A percentile compares a stretch with the other conserved stretches of the same genome.
Evolutionary conservation across 1,139 yeast genomes (phyloP).

Genomic region (Candida tetrigidarum): DNA sequence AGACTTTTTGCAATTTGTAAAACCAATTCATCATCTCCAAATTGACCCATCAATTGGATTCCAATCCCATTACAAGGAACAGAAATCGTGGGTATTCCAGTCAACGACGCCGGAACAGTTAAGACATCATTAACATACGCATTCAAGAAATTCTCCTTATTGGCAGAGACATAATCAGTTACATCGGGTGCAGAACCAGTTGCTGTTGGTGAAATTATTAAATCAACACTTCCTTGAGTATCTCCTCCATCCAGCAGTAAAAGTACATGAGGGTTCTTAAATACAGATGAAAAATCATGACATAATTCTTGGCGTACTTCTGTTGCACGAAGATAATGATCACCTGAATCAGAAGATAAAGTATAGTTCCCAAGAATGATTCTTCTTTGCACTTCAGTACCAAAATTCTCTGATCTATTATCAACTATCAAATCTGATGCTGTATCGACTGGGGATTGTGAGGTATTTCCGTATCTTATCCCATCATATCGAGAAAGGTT

Average conservation of each 20-base stretch:
- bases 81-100: constrained; percentile 86
- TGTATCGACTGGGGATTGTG: constrained; percentile 33
- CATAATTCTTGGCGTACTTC: constrained; percentile 62
- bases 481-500: constrained; percentile 93
- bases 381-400: constrained; percentile 81
- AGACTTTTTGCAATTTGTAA: constrained; percentile 38
- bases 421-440: constrained; percentile 41
- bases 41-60: constrained; percentile 84
- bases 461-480: constrained; percentile 67
- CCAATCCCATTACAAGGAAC: constrained; percentile 65
- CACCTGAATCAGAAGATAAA: constrained; percentile 75
- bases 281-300: constrained; percentile 66
- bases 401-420: constrained; percentile 72
- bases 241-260: constrained; percentile 15
- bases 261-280: constrained; percentile 55
- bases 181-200: constrained; percentile 61
- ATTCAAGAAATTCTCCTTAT: constrained; percentile 53
- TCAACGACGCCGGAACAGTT: constrained; percentile 89
- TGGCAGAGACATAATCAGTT: constrained; percentile 37
- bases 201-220: constrained; percentile 76
- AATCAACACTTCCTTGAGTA: constrained; percentile 60
- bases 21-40: constrained; percentile 74
- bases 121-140: constrained; percentile 81
- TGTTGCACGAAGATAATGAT: constrained; percentile 81
- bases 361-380: constrained; percentile 87